Evolutionary conservation across 2,329 filamentous ascomycete genomes (phyloP).

Genomic region (Aureobasidium pullulans): DNA sequence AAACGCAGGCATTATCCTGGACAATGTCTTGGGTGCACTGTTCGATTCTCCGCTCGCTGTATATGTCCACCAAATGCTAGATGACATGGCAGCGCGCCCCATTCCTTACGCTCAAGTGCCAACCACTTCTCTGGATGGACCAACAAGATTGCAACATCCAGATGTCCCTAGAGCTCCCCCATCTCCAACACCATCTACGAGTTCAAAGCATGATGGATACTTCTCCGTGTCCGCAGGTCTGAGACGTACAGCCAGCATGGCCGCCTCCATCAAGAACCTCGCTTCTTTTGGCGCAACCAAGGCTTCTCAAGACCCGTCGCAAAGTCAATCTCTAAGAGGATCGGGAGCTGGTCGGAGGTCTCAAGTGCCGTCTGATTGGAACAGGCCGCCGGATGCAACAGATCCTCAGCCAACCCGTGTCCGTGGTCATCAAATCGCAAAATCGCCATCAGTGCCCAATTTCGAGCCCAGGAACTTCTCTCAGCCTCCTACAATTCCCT

Average conservation of each 20-base stretch:
- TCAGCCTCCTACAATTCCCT: conserved; percentile 58
- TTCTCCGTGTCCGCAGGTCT: conserved; percentile 52
- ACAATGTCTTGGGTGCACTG: conserved; percentile 73
- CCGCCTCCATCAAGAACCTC: conserved; percentile 56
- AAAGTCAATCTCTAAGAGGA: conserved; percentile 9
- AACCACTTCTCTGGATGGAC: conserved; percentile 12
- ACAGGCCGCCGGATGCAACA: conserved; percentile 64
- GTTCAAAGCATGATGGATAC: conserved; percentile 46
- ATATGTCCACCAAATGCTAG: conserved; percentile 63
- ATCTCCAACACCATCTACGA: conserved; percentile 40
- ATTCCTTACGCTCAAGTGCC: conserved; percentile 17
- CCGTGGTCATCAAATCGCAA: conserved; percentile 60
- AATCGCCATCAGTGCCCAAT: conserved; percentile 70
- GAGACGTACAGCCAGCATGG: conserved; percentile 57
- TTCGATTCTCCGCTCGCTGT: conserved; percentile 68
- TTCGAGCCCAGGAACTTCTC: conserved; percentile 58
- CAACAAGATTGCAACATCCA: conserved; percentile 20
- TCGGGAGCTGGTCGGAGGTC: conserved; percentile 32
- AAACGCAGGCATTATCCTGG: conserved; percentile 76
- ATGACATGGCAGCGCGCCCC: conserved; percentile 50
- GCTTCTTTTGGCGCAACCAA: conserved; percentile 39
- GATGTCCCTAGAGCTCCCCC: conserved; percentile 33
- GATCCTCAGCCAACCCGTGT: conserved; percentile 59
- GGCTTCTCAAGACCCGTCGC: conserved; percentile 3
- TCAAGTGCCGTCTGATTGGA: conserved; percentile 51